Conservation (phyloP, 2,329 filamentous ascomycete species). For the Rhynchosporium agropyri region DNA sequence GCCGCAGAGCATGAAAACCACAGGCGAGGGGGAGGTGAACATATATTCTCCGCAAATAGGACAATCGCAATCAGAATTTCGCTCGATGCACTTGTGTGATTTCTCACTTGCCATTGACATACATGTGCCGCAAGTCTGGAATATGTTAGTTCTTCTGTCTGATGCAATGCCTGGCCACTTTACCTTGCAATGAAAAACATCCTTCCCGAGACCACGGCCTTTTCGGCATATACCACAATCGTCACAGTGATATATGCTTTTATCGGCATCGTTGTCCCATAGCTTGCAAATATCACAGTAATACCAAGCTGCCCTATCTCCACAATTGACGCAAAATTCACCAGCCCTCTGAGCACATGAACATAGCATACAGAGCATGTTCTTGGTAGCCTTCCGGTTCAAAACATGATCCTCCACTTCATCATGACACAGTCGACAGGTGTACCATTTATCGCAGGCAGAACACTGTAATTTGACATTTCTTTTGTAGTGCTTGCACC, state of each 20-base stretch:
- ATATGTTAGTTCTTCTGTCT: slow-evolving; percentile 7
- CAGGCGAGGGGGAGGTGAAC: slow-evolving; percentile 85
- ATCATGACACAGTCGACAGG: slow-evolving; percentile 94
- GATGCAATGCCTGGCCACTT: slow-evolving; percentile 32
- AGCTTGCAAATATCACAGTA: slow-evolving; percentile 95
- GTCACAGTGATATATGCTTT: slow-evolving; percentile 92
- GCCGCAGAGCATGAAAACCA: slow-evolving; percentile 93
- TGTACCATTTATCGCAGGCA: slow-evolving; percentile 88
- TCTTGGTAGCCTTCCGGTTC: slow-evolving; percentile 79
- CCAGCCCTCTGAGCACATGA: slow-evolving; percentile 79
- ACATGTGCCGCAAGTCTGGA: slow-evolving; percentile 85
- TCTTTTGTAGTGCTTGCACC: slow-evolving; percentile 90
- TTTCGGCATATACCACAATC: slow-evolving; percentile 96
- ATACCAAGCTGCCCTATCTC: slow-evolving; percentile 78
- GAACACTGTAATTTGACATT: slow-evolving; percentile 96
- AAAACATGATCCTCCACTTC: slow-evolving; percentile 76
- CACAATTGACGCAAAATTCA: slow-evolving; percentile 78
- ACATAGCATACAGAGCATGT: slow-evolving; percentile 98
- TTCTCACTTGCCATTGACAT: slow-evolving; percentile 85
- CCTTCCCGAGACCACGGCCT: slow-evolving; percentile 88
- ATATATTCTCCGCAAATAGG: slow-evolving; percentile 97
- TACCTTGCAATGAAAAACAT: slow-evolving; percentile 98
- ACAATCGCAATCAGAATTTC: slow-evolving; percentile 92
- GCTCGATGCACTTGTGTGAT: slow-evolving; percentile 91
- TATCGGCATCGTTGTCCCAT: slow-evolving; percentile 91